phyloP scores from a whole-genome alignment of 148 eudicot genomes.

The Linanthus parryae region DNA sequence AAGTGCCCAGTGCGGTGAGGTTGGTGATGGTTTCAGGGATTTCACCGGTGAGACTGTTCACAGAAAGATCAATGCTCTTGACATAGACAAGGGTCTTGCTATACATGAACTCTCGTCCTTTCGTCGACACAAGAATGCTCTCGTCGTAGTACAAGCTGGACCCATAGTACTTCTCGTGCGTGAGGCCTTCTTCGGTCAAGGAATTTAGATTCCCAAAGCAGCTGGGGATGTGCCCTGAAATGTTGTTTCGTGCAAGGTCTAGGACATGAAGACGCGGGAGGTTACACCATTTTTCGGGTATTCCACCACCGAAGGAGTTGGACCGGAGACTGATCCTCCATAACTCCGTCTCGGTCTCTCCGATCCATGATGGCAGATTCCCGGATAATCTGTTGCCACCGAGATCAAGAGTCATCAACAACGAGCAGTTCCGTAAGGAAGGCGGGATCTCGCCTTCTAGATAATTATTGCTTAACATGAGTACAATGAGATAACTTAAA shows the following conservation, averaged over 20 bases:
- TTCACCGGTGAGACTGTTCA: slow-evolving; percentile 17
- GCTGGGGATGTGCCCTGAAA: slow-evolving; percentile 20
- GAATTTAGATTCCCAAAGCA: slow-evolving; percentile 20
- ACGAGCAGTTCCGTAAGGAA: slow-evolving; percentile 8
- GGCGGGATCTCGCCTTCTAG: slow-evolving; percentile 15
- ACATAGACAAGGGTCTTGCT: slow-evolving; percentile 5
- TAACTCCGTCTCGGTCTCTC: slow-evolving; percentile 10
- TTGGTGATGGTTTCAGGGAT: slow-evolving; percentile 18
- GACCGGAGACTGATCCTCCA: slow-evolving; percentile 5
- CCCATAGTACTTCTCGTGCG: slow-evolving; percentile 4
- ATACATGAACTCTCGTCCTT: slow-evolving; percentile 13
- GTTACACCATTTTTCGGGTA: slow-evolving; percentile 17
- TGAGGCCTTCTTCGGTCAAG: background rate
- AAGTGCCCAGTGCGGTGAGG: slow-evolving; percentile 8
- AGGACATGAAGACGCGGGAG: slow-evolving; percentile 17
- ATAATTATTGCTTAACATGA: slow-evolving; percentile 6
- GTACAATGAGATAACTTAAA: background rate
- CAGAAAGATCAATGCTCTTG: slow-evolving; percentile 19
- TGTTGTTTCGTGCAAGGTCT: slow-evolving; percentile 15
- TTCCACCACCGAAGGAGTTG: slow-evolving; percentile 11
- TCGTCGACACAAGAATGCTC: slow-evolving; percentile 6
- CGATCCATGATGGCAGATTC: slow-evolving; percentile 17
- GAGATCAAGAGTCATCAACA: slow-evolving; percentile 8
- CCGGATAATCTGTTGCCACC: slow-evolving; percentile 17
- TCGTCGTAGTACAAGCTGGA: too few relatives aligned